Evolutionary conservation across 345 rosid genomes (phyloP), one percentile per base, ranked within the genome.

Genomic region (Mallotus nudiflorus): DNA sequence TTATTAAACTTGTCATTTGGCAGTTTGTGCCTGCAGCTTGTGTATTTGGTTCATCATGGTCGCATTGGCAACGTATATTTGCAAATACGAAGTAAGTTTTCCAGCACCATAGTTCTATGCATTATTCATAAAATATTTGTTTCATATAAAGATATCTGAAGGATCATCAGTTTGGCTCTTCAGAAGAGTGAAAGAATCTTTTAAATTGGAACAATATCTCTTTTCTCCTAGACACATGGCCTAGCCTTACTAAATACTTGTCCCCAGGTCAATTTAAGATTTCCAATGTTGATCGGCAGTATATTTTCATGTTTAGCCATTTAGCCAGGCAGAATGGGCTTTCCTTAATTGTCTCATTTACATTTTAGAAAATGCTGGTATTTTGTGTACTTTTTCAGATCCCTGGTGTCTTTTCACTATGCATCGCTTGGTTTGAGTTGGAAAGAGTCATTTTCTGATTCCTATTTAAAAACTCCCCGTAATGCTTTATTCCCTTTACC

Each of bases 1-100:
- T 46, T 27, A 25, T 39, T 62, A 20, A 60, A 15, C 29, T 56
- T 71, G 68, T 54, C 8, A 62, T 61, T 68, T 85, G 67, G 65
- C 79, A 93, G 97, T 65, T 81, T 71, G 96, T 86, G 72, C 96
- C 97, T 9, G 87, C 86, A 29, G 88, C 89, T 68, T 80, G 88
- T 57, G 89, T 86, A 49, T 83, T 77, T 80, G 98, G 98, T 65
- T 75, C 91, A 66, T 86, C 90, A 16, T 87, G 89, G 93, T 57
- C 77, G 57, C 86, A 89, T 76, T 90, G 97, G 95, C 91, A 74
- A 54, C 89, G 88, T 15, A 65, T 86, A 31, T 90, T 84, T 58
- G 89, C 88, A 14, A 71, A 68, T 39, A 81, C 89, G 29, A 83
- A 86, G 98, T 91, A 80, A 78, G 82, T 44, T 52, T 72, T 40